Evolutionary conservation across 1,284 basidiomycete species (phyloP).

Genomic region (Leccinum angustisporum): DNA sequence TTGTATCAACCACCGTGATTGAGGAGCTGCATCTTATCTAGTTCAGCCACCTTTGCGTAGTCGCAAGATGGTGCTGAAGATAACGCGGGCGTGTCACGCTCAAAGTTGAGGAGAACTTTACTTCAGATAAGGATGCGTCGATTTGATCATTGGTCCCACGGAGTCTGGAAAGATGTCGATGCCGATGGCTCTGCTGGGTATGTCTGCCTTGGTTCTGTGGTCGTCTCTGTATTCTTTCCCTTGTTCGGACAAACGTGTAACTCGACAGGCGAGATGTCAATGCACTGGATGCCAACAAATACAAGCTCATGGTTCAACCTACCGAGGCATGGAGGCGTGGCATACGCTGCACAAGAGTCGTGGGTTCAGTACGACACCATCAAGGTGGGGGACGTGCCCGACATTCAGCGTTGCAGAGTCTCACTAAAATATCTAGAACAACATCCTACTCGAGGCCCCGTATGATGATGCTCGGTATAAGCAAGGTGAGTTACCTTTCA

Average conservation of each 20-base stretch:
- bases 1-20: background rate
- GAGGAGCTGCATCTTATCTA: background rate
- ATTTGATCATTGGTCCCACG: slow-evolving; percentile 1
- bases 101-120: background rate
- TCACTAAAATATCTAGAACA: background rate
- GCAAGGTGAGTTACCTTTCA: background rate
- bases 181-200: slow-evolving; percentile 1
- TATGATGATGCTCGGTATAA: background rate
- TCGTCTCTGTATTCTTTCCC: background rate
- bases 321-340: background rate
- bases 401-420: background rate
- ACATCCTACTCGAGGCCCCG: background rate
- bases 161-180: background rate
- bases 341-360: background rate
- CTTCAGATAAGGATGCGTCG: background rate
- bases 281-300: background rate
- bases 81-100: background rate
- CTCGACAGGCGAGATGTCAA: background rate
- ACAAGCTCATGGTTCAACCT: slow-evolving; percentile 1
- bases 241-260: background rate
- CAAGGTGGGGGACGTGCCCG: background rate
- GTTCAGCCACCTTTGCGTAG: slow-evolving; percentile 2
- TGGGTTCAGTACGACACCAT: background rate
- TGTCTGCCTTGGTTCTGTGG: background rate
- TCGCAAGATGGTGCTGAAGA: background rate